These are phyloP conservation scores for Capsicum chinense DNA, from an alignment of 257 asterid species.

Conservation along the genomic window DNA sequence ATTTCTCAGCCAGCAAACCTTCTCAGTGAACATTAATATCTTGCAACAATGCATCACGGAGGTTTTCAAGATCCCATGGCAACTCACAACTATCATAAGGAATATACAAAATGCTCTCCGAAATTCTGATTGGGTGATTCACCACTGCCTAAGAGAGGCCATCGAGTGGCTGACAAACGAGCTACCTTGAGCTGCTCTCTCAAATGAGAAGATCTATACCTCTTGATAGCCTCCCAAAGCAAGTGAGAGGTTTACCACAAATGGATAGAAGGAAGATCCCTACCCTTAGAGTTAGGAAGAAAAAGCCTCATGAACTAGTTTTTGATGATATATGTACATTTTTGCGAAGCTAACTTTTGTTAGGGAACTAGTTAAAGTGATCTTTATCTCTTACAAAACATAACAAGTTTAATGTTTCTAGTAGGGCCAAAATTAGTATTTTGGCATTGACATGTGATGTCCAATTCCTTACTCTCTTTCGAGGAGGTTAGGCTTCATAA, in stretches of 20 bases:
- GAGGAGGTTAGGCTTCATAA: not conserved
- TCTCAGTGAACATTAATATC: not conserved
- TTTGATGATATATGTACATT: conserved; percentile 3
- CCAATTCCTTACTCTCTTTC: not conserved
- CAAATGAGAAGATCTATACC: not conserved
- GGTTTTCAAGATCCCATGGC: not conserved
- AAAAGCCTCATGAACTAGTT: not conserved
- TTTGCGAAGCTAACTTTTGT: conserved; percentile 4
- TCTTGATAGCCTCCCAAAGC: not conserved
- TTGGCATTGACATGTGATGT: not conserved
- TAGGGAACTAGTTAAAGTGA: not conserved
- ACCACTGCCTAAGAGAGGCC: not conserved
- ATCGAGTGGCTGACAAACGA: not conserved
- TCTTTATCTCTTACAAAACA: not conserved
- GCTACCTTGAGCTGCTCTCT: not conserved
- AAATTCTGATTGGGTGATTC: not conserved
- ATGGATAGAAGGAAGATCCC: conserved; percentile 2
- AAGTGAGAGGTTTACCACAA: conserved; percentile 3
- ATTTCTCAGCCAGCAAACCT: not conserved
- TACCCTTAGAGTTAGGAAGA: not conserved
- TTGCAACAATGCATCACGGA: not conserved
- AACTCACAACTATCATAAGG: not conserved
- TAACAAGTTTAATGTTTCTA: not conserved
- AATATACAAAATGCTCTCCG: not conserved
- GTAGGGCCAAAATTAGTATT: not conserved